phyloP scores from a whole-genome alignment of 257 asterid genomes.

The Paulownia fortunei region DNA sequence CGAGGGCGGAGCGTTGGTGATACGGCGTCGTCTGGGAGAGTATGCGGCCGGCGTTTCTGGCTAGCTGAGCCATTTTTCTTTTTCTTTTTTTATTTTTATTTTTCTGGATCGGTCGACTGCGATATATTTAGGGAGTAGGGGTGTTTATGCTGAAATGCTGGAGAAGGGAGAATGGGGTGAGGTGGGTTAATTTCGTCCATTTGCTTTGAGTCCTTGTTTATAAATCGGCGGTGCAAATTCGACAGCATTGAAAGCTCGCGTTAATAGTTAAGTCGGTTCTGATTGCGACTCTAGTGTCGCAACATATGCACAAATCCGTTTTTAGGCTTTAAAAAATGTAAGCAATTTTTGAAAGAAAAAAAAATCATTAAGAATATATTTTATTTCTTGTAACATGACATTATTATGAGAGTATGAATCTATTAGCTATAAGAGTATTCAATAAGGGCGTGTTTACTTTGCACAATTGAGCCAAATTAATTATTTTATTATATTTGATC shows the following conservation, averaged over 20 bases:
- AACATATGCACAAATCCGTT: no score
- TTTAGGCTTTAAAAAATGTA: no score
- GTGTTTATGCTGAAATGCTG: not conserved
- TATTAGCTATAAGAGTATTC: no score
- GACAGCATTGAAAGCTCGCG: not conserved
- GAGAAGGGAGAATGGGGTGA: not conserved
- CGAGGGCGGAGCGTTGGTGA: conserved; percentile 63
- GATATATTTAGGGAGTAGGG: not conserved
- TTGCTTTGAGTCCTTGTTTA: not conserved
- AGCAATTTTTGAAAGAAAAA: no score
- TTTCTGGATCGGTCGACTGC: not conserved
- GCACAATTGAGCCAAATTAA: no score
- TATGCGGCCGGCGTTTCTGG: conserved; percentile 64
- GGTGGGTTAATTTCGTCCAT: conserved; percentile 33
- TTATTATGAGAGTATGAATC: no score
- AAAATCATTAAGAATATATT: no score
- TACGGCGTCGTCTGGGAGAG: conserved; percentile 54
- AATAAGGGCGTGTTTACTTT: no score
- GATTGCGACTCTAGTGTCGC: not conserved
- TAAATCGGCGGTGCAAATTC: not conserved
- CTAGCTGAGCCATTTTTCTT: conserved; percentile 70
- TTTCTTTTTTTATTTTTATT: not conserved
- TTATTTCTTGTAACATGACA: no score
- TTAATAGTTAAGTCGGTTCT: not conserved
- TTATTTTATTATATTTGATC: no score